Evolutionary conservation across 169 alveolate genomes (phyloP).

Genomic region (Eimeria mitis): DNA sequence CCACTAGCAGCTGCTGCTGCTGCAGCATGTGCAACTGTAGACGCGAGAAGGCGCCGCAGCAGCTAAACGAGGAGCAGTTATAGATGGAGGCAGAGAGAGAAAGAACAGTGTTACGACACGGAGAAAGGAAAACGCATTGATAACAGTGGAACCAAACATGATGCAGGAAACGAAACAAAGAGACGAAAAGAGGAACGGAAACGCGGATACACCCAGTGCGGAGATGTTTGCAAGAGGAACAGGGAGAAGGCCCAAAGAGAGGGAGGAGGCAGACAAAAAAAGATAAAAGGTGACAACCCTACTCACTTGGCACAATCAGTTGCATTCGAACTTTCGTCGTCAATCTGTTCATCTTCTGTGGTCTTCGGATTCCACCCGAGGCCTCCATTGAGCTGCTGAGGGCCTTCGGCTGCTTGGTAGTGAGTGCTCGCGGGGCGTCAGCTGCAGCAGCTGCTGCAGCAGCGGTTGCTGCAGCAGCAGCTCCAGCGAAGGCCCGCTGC

Average conservation of each 20-base stretch:
- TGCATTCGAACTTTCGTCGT: constrained; percentile 30
- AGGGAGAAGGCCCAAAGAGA: background rate
- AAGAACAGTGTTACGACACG: background rate
- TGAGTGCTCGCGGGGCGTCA: constrained; percentile 34
- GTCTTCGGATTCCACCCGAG: background rate
- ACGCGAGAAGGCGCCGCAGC: background rate
- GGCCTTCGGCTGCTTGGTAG: background rate
- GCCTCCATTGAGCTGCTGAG: constrained; percentile 2
- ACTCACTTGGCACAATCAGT: constrained; percentile 9
- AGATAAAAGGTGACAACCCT: background rate
- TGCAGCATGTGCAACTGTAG: background rate
- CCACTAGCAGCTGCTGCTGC: background rate
- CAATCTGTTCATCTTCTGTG: background rate
- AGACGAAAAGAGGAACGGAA: background rate
- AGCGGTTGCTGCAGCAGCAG: constrained; percentile 58
- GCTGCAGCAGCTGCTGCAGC: constrained; percentile 52
- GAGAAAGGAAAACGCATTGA: background rate
- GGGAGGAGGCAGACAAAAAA: background rate
- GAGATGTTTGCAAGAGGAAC: background rate
- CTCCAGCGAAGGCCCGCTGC: constrained; percentile 45
- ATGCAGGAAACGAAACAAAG: background rate
- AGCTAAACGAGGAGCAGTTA: background rate
- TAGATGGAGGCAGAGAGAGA: background rate
- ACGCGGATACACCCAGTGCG: background rate
- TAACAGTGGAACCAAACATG: background rate